Percentiles rank a stretch among this genome's conserved stretches.
Conservation (phyloP, 2,329 filamentous ascomycete species). For the Sporothrix dimorphospora region DNA sequence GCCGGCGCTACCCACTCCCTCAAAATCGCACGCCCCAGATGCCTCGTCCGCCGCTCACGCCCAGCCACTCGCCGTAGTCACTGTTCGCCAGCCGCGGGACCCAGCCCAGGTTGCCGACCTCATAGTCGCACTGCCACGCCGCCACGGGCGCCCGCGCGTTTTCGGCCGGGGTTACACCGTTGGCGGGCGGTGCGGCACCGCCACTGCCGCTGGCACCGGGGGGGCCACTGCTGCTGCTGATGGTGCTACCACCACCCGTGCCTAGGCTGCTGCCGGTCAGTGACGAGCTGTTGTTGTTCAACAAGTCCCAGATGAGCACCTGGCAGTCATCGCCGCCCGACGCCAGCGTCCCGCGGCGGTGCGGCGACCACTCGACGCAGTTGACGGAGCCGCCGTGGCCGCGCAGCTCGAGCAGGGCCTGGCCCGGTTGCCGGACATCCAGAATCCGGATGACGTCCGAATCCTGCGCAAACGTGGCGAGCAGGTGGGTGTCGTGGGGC, state of each 20-base stretch:
- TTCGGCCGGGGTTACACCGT: conserved; percentile 56
- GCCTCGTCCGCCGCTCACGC: conserved; percentile 77
- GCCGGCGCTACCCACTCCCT: no score
- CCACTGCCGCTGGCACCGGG: background rate
- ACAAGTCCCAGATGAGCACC: conserved; percentile 90
- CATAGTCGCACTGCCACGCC: conserved; percentile 84
- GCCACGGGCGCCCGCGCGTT: conserved; percentile 70
- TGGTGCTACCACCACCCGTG: background rate
- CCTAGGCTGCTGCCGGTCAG: conserved; percentile 28
- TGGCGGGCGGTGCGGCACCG: conserved; percentile 38
- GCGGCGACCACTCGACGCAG: conserved; percentile 92
- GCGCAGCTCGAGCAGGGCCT: conserved; percentile 88
- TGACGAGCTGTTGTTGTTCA: conserved; percentile 61
- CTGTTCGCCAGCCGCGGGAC: conserved; percentile 70
- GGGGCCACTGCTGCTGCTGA: background rate
- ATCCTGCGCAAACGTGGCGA: conserved; percentile 96
- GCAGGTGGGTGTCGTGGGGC: conserved; percentile 90
- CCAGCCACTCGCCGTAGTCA: conserved; percentile 81
- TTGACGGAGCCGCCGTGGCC: conserved; percentile 86
- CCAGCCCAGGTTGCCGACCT: conserved; percentile 84
- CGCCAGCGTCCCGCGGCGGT: conserved; percentile 80
- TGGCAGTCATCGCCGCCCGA: conserved; percentile 91
- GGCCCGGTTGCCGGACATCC: conserved; percentile 93
- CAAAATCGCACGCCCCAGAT: conserved; percentile 72
- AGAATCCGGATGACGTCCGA: conserved; percentile 91